Conservation (phyloP, 768 basidiomycete species). For the Hygrocybe coccinea region DNA sequence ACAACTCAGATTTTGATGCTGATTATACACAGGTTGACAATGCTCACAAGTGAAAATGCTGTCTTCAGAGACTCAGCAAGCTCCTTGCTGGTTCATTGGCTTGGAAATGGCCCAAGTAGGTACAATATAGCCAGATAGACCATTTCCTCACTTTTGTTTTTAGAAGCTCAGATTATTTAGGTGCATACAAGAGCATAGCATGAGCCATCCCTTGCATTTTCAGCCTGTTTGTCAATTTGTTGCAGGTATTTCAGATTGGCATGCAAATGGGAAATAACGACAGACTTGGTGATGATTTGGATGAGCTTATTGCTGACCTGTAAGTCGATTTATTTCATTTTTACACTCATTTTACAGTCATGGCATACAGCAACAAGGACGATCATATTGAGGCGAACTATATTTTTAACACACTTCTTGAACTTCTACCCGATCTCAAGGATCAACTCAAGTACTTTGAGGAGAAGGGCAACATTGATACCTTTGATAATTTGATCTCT, state of each 20-base stretch:
- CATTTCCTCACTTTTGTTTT: not conserved
- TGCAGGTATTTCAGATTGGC: constrained; percentile 1
- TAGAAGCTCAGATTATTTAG: not conserved
- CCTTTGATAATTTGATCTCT: not conserved
- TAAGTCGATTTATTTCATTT: not conserved
- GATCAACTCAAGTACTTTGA: not conserved
- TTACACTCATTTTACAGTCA: not conserved
- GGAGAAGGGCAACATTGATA: not conserved
- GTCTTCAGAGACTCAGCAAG: too few species aligned
- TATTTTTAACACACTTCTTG: not conserved
- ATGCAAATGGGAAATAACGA: not conserved
- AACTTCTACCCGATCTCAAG: not conserved
- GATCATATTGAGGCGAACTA: not conserved
- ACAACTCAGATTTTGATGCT: too few species aligned
- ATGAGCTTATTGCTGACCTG: not conserved
- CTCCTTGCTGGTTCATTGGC: too few species aligned
- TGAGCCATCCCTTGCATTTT: too few species aligned
- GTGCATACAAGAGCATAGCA: too few species aligned
- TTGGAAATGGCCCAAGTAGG: too few species aligned
- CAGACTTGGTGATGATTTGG: not conserved
- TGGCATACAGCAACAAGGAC: not conserved
- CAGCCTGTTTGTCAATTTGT: too few species aligned
- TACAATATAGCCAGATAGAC: too few species aligned
- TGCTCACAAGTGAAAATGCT: too few species aligned
- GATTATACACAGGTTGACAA: too few species aligned